Conservation (phyloP, 805 yeast species). For the Candida easanensis region DNA sequence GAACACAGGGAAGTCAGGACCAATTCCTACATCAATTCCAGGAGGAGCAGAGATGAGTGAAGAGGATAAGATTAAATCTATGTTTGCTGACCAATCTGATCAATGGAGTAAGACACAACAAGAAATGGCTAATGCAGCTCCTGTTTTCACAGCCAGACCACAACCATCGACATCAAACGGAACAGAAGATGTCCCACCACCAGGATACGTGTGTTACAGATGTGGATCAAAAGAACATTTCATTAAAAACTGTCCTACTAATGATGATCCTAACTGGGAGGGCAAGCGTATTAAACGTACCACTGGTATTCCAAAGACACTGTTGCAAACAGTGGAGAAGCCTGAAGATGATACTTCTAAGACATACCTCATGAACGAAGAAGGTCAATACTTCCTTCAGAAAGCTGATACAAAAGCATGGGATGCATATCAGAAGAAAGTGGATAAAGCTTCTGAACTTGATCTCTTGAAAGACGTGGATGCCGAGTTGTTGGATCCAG, state of each 20-base stretch:
- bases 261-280: slow-evolving; percentile 89
- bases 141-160: slow-evolving; percentile 55
- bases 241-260: slow-evolving; percentile 94
- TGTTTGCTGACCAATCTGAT: slow-evolving; percentile 91
- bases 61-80: slow-evolving; percentile 82
- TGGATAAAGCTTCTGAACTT: slow-evolving; percentile 22
- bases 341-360: slow-evolving; percentile 63
- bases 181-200: slow-evolving; percentile 82
- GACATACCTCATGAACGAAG: slow-evolving; percentile 83
- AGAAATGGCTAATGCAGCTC: slow-evolving; percentile 80
- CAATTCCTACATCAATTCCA: background rate
- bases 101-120: slow-evolving; percentile 96
- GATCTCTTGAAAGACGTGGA: slow-evolving; percentile 40
- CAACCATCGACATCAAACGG: slow-evolving; percentile 20
- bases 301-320: slow-evolving; percentile 96
- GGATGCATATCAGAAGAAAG: slow-evolving; percentile 77
- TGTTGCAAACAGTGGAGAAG: slow-evolving; percentile 80
- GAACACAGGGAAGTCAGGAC: slow-evolving; percentile 10
- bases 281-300: slow-evolving; percentile 88
- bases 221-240: slow-evolving; percentile 96
- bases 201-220: slow-evolving; percentile 92
- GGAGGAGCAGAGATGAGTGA: slow-evolving; percentile 44
- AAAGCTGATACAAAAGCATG: slow-evolving; percentile 91
- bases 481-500: slow-evolving; percentile 65
- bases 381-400: slow-evolving; percentile 95